Evolutionary conservation across 495 filamentous ascomycete genomes (phyloP), one percentile per base, ranked within the genome.

Genomic region (Trichocladium uniseriatum): DNA sequence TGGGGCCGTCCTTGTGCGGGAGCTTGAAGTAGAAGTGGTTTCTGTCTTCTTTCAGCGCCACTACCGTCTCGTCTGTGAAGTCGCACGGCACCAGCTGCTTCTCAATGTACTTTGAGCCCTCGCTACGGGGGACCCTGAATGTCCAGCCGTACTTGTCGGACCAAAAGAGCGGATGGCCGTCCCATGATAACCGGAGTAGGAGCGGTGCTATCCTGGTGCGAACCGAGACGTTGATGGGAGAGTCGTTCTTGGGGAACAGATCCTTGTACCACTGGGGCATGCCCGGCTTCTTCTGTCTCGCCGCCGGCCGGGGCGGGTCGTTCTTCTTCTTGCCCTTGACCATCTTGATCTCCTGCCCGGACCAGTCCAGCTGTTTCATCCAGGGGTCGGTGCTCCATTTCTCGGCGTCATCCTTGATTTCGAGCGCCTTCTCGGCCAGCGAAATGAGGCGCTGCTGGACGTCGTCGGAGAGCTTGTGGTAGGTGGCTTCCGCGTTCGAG

Each of bases 231-330:
- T 76, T 81, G 36, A 95, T 90, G 6, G 69, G 63, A 0, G 76
- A 64, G 21, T 75, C 73, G 28, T 60, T 81, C 34, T 80, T 87
- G 2, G 73, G 47, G 53, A 94, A 94, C 16, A 97, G 69, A 61
- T 87, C 88, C 62, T 90, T 95, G 65, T 95, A 99, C 92, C 92
- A 99, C 52, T 84, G 75, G 0, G 92, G 92, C 86, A 87, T 89
- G 27, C 92, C 92, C 4, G 89, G 89, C 66, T 82, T 87, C 71
- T 96, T 97, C 68, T 96, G 91, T 21, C 85, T 73, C 3, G 82
- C 82, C 14, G 82, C 84, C 20, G 85, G 88, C 42, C 87, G 75
- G 2, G 83, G 82, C 24, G 84, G 81, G 45, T 90, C 86, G 5
- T 69, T 73, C 65, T 92, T 94, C 68, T 82, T 89, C 68, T 92